Evolutionary conservation across 1,284 basidiomycete species (phyloP).

Genomic region (Coniophora puteana): DNA sequence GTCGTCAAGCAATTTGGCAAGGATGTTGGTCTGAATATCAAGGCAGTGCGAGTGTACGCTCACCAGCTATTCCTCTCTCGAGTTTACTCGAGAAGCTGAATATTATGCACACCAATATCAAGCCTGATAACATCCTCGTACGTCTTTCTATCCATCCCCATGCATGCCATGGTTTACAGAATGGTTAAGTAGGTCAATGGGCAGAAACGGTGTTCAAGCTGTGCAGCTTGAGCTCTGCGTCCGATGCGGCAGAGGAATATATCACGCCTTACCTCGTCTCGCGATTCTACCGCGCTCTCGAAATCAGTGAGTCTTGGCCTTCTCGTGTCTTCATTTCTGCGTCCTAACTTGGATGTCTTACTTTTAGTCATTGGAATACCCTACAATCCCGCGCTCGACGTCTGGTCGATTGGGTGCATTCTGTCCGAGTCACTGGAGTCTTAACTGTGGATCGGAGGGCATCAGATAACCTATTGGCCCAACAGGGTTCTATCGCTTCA

Average conservation of each 20-base stretch:
- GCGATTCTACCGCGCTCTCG: constrained; percentile 97
- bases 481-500: no score
- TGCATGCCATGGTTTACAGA: no score
- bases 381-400: constrained; percentile 91
- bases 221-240: constrained; percentile 95
- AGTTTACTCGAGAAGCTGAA: constrained; percentile 85
- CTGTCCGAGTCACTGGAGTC: constrained; percentile 96
- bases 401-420: constrained; percentile 98
- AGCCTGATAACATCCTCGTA: constrained; percentile 94
- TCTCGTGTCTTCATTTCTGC: constrained; percentile 31
- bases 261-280: constrained; percentile 98
- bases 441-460: no score
- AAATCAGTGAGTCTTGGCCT: no score
- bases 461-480: no score
- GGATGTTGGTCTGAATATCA: constrained; percentile 94
- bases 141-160: constrained; percentile 26
- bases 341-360: constrained; percentile 15
- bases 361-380: constrained; percentile 85
- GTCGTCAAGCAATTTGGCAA: constrained; percentile 99
- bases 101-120: constrained; percentile 98
- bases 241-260: constrained; percentile 91
- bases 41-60: constrained; percentile 95
- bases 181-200: constrained; percentile 85
- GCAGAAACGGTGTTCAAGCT: constrained; percentile 92
- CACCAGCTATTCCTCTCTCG: constrained; percentile 93